Base-by-base conservation (phyloP, 2,329 filamentous ascomycete genomes). In the Colletotrichum filicis region DNA sequence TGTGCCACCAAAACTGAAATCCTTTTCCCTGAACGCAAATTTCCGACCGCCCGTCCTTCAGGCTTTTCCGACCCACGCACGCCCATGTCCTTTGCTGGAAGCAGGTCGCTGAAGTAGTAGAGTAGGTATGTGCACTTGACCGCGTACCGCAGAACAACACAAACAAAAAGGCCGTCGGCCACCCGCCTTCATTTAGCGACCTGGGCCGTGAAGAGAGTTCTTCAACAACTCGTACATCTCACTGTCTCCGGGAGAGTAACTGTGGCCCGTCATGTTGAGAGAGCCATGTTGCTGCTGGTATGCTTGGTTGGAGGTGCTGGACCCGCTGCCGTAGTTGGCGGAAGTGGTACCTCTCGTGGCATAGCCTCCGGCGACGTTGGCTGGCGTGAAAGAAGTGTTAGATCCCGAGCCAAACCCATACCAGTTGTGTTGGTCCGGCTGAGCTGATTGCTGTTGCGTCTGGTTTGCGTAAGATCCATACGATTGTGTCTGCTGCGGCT, bases 141-240 rank as follows among this genome's bases (percentile, higher is more conserved):
- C 16, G 37, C 37, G 37, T 42, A 19, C 37, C 37, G 16, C 16
- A 8, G 37, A 19, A 42, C 2, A 19, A 4, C 3, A 42, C 16
- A 16, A 16, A 8, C 37, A 19, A 42, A 1, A 1, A 19, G 37
- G 16, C 37, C 2, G 16, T 35, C 11, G 11, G 11, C 6, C 37
- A 49, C 1, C 19, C 42, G 42, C 22, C 14, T 56, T 57, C 24
- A 9, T 19, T 57, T 19, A 74, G 5, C 63, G 62, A 4, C 71
- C 68, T 30, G 71, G 28, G 16, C 53, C 53, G 37, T 74, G 71
- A 14, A 74, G 35, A 11, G 68, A 71, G 30, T 61, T 60, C 37
- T 73, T 74, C 14, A 74, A 52, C 52, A 74, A 37, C 49, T 74
- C 71, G 2, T 71, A 74, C 28, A 74, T 72, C 19, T 74, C 68